Evolutionary conservation across 331 rosid species (phyloP).

Genomic region (Malus hybrid): DNA sequence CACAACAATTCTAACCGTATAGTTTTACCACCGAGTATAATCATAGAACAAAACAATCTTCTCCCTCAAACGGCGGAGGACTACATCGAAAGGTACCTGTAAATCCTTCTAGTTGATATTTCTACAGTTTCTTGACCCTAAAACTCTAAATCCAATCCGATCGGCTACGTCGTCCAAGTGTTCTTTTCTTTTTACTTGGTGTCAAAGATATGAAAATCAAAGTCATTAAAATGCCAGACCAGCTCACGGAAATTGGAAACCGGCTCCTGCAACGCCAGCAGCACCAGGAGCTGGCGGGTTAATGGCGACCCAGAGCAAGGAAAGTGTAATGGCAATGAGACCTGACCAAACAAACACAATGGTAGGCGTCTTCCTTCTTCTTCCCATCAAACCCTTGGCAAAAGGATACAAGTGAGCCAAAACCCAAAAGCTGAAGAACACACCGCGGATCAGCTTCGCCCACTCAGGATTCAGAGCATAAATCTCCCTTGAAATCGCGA

Average conservation of each 20-base stretch:
- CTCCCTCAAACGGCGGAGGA: too few relatives aligned
- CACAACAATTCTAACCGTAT: too few relatives aligned
- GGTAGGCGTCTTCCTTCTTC: constrained; percentile 78
- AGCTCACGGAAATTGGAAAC: constrained; percentile 56
- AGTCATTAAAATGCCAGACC: background rate
- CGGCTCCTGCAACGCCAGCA: background rate
- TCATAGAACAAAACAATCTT: too few relatives aligned
- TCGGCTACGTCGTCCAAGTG: too few relatives aligned
- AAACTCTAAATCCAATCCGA: too few relatives aligned
- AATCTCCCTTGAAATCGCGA: constrained; percentile 53
- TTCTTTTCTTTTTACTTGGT: too few relatives aligned
- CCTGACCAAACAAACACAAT: constrained; percentile 89
- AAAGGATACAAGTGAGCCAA: constrained; percentile 85
- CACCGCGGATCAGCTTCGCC: constrained; percentile 71
- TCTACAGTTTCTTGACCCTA: too few relatives aligned
- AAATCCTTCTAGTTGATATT: too few relatives aligned
- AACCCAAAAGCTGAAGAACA: constrained; percentile 84
- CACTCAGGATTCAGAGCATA: constrained; percentile 49
- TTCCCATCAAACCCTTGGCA: constrained; percentile 89
- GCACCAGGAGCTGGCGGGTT: constrained; percentile 26
- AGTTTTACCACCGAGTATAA: too few relatives aligned
- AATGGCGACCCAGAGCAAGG: constrained; percentile 63
- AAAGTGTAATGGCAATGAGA: constrained; percentile 73
- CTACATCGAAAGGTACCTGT: too few relatives aligned
- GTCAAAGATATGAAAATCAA: too few relatives aligned